phyloP scores from a whole-genome alignment of 768 basidiomycete species.

The Chiua virens region DNA sequence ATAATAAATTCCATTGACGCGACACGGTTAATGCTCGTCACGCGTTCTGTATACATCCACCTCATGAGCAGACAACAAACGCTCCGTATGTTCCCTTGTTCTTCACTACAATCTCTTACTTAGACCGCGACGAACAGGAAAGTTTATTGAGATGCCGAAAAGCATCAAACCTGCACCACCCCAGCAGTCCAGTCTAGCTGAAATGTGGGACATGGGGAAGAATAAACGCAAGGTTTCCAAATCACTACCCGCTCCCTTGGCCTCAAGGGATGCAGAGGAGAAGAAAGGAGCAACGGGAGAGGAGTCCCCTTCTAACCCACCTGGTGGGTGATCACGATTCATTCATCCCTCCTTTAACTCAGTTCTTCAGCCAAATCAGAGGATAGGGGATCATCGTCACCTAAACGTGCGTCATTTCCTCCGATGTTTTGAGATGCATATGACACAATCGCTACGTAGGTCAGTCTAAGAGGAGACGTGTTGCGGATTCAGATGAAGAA shows the following conservation, averaged over 20 bases:
- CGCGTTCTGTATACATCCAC: constrained; percentile 14
- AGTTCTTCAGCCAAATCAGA: constrained; percentile 36
- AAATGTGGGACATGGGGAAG: constrained; percentile 67
- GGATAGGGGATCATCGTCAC: constrained; percentile 32
- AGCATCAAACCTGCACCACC: constrained; percentile 62
- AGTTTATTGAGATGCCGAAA: constrained; percentile 75
- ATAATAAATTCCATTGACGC: background rate
- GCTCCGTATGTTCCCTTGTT: constrained; percentile 45
- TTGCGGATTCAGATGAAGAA: constrained; percentile 58
- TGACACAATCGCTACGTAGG: constrained; percentile 13
- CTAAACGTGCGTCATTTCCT: constrained; percentile 16
- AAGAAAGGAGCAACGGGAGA: constrained; percentile 17
- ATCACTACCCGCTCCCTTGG: constrained; percentile 20
- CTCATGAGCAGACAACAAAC: constrained; percentile 75
- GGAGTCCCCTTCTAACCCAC: background rate
- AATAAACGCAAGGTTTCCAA: constrained; percentile 29
- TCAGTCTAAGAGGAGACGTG: constrained; percentile 50
- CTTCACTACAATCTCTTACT: background rate
- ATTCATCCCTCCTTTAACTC: background rate
- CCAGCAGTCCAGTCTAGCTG: constrained; percentile 76
- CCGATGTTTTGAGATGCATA: background rate
- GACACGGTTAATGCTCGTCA: constrained; percentile 23
- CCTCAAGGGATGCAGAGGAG: constrained; percentile 27
- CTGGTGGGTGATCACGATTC: constrained; percentile 12
- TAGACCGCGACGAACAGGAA: constrained; percentile 43